These are phyloP conservation scores for Fragosphaeria purpurea DNA, from an alignment of 2,329 filamentous ascomycete genomes.

Conservation along the genomic window DNA sequence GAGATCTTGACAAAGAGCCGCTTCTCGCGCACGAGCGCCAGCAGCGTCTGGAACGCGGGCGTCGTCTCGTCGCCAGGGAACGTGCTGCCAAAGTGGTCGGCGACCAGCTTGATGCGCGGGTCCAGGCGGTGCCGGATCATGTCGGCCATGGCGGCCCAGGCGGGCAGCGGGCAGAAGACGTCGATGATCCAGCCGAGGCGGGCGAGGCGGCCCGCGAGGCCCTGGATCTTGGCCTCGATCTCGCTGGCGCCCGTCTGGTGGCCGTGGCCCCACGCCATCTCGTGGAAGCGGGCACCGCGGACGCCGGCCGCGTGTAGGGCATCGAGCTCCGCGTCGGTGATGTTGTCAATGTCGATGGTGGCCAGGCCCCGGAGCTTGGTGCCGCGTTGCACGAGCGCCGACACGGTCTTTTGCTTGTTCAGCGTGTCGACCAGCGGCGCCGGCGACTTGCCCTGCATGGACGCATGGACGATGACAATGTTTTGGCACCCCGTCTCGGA, in stretches of 20 bases:
- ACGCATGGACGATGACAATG: conserved; percentile 17
- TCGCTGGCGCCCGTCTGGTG: conserved; percentile 11
- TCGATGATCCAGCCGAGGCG: conserved; percentile 15
- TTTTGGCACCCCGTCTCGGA: conserved; percentile 13
- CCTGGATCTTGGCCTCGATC: conserved; percentile 11
- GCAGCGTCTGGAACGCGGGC: conserved; percentile 13
- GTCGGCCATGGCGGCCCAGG: conserved; percentile 15
- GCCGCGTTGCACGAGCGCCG: background rate
- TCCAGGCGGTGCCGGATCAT: conserved; percentile 14
- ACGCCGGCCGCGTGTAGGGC: conserved; percentile 15
- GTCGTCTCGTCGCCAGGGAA: conserved; percentile 15
- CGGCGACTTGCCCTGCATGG: conserved; percentile 16
- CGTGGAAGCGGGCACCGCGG: conserved; percentile 15
- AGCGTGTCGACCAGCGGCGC: conserved; percentile 15
- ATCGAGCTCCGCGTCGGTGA: conserved; percentile 15
- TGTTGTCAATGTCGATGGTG: conserved; percentile 6
- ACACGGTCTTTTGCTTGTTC: background rate
- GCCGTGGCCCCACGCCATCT: conserved; percentile 15
- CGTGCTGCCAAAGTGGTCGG: conserved; percentile 16
- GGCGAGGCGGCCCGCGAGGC: conserved; percentile 10
- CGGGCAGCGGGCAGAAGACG: conserved; percentile 13
- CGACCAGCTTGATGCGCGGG: conserved; percentile 15
- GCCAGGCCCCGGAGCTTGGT: conserved; percentile 4
- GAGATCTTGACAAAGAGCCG: conserved; percentile 16
- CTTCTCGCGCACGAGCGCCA: conserved; percentile 14